Evolutionary conservation across 2,329 filamentous ascomycete genomes (phyloP), one percentile per base, ranked within the genome.

Genomic region (Diaporthe batatas): DNA sequence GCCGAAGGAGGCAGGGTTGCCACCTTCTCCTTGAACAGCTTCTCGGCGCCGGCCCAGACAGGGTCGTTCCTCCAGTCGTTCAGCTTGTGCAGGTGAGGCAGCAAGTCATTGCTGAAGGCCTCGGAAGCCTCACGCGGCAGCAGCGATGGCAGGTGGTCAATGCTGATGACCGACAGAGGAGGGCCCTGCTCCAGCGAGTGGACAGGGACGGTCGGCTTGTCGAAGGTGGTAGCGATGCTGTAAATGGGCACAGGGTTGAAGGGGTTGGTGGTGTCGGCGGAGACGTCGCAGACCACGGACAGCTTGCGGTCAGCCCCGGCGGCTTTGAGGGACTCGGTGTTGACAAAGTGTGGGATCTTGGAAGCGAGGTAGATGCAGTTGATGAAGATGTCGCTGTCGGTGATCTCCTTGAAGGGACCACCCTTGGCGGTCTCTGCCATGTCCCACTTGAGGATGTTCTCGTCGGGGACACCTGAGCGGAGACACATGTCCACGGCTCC

Each of bases 311-410:
- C 87, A 12, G 71, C 73, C 36, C 73, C 73, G 3, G 92, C 86
- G 53, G 87, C 84, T 76, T 91, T 87, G 71, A 98, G 89, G 68
- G 89, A 91, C 77, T 93, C 89, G 74, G 87, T 80, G 82, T 93
- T 91, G 80, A 97, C 89, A 81, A 98, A 98, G 44, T 93, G 92
- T 34, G 94, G 93, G 77, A 96, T 95, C 81, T 92, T 90, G 77
- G 90, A 86, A 74, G 87, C 90, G 54, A 98, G 91, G 84, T 98
- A 98, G 81, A 98, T 96, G 88, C 93, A 95, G 86, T 96, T 97
- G 82, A 96, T 87, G 80, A 95, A 94, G 80, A 94, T 92, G 78
- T 94, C 91, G 74, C 86, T 88, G 82, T 94, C 89, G 59, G 91
- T 86, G 78, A 97, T 95, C 84, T 96, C 94, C 75, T 86, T 83